These are phyloP conservation scores for Dovyalis caffra DNA, from an alignment of 345 rosid genomes.

Conservation along the genomic window DNA sequence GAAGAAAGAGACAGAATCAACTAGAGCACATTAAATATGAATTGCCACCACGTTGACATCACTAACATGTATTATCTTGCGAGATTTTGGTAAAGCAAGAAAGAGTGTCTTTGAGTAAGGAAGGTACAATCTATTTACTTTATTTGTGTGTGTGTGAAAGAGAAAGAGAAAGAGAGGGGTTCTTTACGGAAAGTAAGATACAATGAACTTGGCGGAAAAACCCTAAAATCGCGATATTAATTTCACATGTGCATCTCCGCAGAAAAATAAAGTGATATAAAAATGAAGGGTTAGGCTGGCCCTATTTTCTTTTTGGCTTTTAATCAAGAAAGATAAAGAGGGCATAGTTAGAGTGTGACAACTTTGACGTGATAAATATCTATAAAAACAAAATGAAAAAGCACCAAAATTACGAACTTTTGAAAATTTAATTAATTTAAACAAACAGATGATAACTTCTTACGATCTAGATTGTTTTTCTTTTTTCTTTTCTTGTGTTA, in stretches of 20 bases:
- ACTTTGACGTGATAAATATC: neutral
- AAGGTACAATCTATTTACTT: neutral
- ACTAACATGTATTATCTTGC: conserved; percentile 8
- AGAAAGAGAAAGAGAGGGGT: conserved; percentile 24
- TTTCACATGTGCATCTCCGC: conserved; percentile 19
- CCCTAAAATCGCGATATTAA: conserved; percentile 23
- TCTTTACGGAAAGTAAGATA: conserved; percentile 64
- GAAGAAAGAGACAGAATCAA: neutral
- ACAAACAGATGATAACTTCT: neutral
- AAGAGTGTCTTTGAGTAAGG: neutral
- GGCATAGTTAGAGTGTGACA: neutral
- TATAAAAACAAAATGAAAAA: neutral
- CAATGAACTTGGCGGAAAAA: conserved; percentile 50
- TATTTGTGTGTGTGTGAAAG: conserved; percentile 16
- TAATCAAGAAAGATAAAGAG: neutral
- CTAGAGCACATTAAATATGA: conserved; percentile 18
- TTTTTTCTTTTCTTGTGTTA: neutral
- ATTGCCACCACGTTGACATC: conserved; percentile 2
- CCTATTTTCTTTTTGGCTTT: neutral
- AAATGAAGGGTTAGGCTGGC: neutral
- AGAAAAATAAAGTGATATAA: too few species aligned
- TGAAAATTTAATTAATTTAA: neutral
- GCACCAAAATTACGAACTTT: neutral
- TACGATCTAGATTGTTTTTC: neutral
- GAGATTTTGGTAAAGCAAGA: neutral